phyloP scores from a whole-genome alignment of 352 stramenopile species.

The Pythium plurisporium region DNA sequence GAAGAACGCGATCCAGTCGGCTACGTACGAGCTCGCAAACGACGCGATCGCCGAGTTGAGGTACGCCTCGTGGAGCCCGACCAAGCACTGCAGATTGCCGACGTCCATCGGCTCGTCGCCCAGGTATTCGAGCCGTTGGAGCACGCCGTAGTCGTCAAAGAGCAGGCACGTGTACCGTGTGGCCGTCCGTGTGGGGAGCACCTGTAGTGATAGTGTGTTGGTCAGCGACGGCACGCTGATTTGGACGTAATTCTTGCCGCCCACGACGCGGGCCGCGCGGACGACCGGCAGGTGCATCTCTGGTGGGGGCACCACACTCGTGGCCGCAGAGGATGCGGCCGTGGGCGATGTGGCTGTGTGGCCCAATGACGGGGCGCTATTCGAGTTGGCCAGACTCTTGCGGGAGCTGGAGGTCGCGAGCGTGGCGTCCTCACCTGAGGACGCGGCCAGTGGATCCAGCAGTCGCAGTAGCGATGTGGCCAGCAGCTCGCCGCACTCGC shows the following conservation, averaged over 20 bases:
- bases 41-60: constrained; percentile 78
- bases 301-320: constrained; percentile 42
- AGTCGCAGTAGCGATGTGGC: constrained; percentile 56
- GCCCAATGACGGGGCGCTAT: constrained; percentile 13
- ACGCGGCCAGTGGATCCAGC: constrained; percentile 44
- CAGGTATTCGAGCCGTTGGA: constrained; percentile 70
- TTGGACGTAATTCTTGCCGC: constrained; percentile 61
- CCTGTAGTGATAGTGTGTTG: constrained; percentile 61
- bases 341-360: no score
- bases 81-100: constrained; percentile 62
- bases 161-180: constrained; percentile 62
- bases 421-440: not conserved
- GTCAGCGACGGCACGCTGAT: constrained; percentile 68
- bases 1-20: constrained; percentile 86
- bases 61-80: constrained; percentile 84
- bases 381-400: constrained; percentile 11
- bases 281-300: constrained; percentile 73
- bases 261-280: constrained; percentile 31
- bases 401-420: constrained; percentile 3
- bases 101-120: constrained; percentile 51
- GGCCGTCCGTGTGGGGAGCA: constrained; percentile 43
- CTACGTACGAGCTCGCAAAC: constrained; percentile 62
- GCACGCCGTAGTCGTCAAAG: constrained; percentile 73
- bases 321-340: not conserved
- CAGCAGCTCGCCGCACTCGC: constrained; percentile 73